phyloP scores from a whole-genome alignment of 805 yeast species.

The Ogataea ramenticola region DNA sequence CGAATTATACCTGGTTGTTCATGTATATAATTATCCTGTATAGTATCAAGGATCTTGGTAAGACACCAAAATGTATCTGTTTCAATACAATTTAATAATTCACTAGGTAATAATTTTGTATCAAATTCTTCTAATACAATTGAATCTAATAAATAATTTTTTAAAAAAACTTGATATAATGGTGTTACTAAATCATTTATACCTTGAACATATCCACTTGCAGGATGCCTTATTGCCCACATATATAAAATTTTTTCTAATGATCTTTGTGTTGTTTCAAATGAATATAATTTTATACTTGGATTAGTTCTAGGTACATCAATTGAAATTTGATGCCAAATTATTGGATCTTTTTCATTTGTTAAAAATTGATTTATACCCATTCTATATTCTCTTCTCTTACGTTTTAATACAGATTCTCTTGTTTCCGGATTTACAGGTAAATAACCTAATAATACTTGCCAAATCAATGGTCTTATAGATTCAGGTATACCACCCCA shows the following conservation, averaged over 20 bases:
- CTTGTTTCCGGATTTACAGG: slow-evolving; percentile 82
- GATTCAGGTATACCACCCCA: slow-evolving; percentile 93
- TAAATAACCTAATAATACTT: slow-evolving; percentile 77
- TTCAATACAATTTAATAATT: slow-evolving; percentile 64
- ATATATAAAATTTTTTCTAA: slow-evolving; percentile 75
- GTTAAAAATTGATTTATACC: slow-evolving; percentile 62
- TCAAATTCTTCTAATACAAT: slow-evolving; percentile 50
- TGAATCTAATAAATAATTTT: slow-evolving; percentile 48
- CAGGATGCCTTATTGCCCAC: slow-evolving; percentile 97
- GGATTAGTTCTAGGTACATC: slow-evolving; percentile 96
- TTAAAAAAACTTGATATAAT: slow-evolving; percentile 77
- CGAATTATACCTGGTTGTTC: slow-evolving; percentile 96
- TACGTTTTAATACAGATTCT: slow-evolving; percentile 58
- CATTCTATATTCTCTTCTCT: slow-evolving; percentile 78
- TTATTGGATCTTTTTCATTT: slow-evolving; percentile 57
- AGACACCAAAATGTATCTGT: slow-evolving; percentile 98
- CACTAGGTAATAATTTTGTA: slow-evolving; percentile 51
- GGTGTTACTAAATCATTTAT: slow-evolving; percentile 93
- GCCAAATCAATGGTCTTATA: slow-evolving; percentile 84
- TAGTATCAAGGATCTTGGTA: slow-evolving; percentile 83
- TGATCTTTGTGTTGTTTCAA: slow-evolving; percentile 64
- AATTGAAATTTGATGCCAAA: slow-evolving; percentile 94
- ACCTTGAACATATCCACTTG: slow-evolving; percentile 97
- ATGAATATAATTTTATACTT: slow-evolving; percentile 63
- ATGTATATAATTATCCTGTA: slow-evolving; percentile 94